Conservation (phyloP, 345 rosid species). For the Microcos paniculata region DNA sequence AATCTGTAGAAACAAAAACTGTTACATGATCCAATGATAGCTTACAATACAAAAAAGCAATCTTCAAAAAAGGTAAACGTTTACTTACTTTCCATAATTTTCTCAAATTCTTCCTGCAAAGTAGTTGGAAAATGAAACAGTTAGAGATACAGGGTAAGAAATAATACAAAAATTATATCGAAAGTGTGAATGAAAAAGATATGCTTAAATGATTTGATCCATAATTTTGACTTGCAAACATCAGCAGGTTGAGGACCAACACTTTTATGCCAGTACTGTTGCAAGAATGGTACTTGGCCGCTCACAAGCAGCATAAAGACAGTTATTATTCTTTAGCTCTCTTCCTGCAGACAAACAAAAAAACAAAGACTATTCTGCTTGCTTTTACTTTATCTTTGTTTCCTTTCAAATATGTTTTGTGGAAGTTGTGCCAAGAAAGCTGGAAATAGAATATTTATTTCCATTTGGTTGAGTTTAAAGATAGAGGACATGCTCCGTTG, state of each 20-base stretch:
- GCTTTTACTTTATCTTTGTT: no score
- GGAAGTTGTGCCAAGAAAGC: neutral
- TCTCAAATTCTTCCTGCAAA: slow-evolving; percentile 68
- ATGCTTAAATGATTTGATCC: neutral
- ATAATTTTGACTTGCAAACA: no score
- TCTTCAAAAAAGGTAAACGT: neutral
- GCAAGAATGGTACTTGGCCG: no score
- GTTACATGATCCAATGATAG: neutral
- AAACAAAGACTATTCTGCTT: no score
- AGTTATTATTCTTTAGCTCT: no score
- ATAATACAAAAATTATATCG: neutral
- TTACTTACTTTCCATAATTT: slow-evolving; percentile 80
- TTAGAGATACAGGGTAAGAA: neutral
- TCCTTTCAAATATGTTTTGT: no score
- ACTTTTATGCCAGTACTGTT: no score
- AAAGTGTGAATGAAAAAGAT: neutral
- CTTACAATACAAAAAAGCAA: neutral
- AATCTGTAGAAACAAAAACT: slow-evolving; percentile 39
- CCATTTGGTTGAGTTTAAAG: neutral
- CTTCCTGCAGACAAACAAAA: no score
- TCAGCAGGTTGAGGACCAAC: no score
- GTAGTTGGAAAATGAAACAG: neutral
- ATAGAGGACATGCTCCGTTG: neutral
- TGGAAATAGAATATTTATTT: neutral
- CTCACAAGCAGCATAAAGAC: no score